Evolutionary conservation across 164 flowering plant genomes (phyloP).

Genomic region (Annona squamosa): DNA sequence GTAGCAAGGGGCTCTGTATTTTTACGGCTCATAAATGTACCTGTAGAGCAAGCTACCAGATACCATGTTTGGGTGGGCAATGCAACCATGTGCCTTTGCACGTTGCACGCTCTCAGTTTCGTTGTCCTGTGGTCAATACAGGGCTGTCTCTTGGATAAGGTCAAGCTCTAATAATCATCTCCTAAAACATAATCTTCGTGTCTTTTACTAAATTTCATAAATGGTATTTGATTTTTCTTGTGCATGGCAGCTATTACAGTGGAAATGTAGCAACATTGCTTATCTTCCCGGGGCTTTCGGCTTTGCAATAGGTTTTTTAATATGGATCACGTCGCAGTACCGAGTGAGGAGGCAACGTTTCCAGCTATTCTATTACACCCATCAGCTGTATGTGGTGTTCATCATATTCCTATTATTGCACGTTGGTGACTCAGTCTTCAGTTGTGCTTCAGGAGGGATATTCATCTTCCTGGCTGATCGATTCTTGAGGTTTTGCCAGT

Average conservation of each 20-base stretch:
- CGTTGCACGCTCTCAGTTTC: constrained; percentile 63
- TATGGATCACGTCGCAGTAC: constrained; percentile 81
- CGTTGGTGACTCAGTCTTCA: constrained; percentile 64
- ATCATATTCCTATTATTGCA: constrained; percentile 71
- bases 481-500: constrained; percentile 78
- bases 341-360: constrained; percentile 56
- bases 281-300: constrained; percentile 72
- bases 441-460: constrained; percentile 58
- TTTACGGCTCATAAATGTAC: constrained; percentile 73
- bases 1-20: constrained; percentile 73
- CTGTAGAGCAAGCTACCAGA: constrained; percentile 84
- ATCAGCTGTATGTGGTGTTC: constrained; percentile 75
- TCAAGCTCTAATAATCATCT: constrained; percentile 16
- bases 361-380: constrained; percentile 89
- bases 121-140: constrained; percentile 52
- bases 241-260: constrained; percentile 45
- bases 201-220: background rate
- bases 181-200: background rate
- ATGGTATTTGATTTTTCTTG: background rate
- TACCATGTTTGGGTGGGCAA: constrained; percentile 95
- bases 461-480: constrained; percentile 81
- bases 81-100: constrained; percentile 64
- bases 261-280: constrained; percentile 59
- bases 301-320: constrained; percentile 60
- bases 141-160: constrained; percentile 48